Conservation (phyloP, 176 grass and related monocot species). For the Oryza coarctata region DNA sequence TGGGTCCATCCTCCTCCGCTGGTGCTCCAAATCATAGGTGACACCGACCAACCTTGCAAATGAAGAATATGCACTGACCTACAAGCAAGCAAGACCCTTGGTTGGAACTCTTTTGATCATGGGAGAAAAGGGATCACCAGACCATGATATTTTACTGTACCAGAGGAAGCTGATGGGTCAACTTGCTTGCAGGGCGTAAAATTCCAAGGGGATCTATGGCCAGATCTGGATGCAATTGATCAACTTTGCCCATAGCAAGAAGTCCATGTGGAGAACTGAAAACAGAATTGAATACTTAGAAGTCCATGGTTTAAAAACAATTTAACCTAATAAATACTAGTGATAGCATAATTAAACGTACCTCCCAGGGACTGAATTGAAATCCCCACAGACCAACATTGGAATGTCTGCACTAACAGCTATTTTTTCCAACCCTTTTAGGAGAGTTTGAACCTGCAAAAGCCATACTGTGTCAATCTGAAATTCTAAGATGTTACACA, state of each 20-base stretch:
- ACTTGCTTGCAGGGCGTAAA: constrained; percentile 77
- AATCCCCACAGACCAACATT: constrained; percentile 99
- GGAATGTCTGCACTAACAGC: constrained; percentile 99
- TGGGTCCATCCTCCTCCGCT: constrained; percentile 91
- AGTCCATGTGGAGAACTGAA: constrained; percentile 88
- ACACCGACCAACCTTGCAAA: constrained; percentile 79
- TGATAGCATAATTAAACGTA: constrained; percentile 7
- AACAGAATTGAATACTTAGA: constrained; percentile 35
- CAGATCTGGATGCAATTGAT: constrained; percentile 94
- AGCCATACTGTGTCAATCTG: constrained; percentile 23
- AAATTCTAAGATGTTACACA: constrained; percentile 15
- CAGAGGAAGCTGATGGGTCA: constrained; percentile 97
- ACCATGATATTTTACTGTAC: constrained; percentile 46
- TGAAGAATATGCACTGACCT: constrained; percentile 99
- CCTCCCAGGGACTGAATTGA: constrained; percentile 93
- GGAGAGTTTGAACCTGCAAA: constrained; percentile 89
- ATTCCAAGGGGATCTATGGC: constrained; percentile 84
- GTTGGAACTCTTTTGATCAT: constrained; percentile 25
- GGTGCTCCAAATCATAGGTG: constrained; percentile 75
- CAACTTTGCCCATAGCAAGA: constrained; percentile 92
- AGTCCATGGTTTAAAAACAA: constrained; percentile 4
- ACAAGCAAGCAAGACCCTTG: constrained; percentile 23
- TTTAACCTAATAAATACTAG: not conserved
- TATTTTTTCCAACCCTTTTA: constrained; percentile 99
- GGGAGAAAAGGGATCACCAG: constrained; percentile 2